Percentiles rank a stretch among this genome's conserved stretches.
These are phyloP conservation scores for Epithemia pelagica DNA, from an alignment of 108 stramenopile species.

Conservation along the genomic window DNA sequence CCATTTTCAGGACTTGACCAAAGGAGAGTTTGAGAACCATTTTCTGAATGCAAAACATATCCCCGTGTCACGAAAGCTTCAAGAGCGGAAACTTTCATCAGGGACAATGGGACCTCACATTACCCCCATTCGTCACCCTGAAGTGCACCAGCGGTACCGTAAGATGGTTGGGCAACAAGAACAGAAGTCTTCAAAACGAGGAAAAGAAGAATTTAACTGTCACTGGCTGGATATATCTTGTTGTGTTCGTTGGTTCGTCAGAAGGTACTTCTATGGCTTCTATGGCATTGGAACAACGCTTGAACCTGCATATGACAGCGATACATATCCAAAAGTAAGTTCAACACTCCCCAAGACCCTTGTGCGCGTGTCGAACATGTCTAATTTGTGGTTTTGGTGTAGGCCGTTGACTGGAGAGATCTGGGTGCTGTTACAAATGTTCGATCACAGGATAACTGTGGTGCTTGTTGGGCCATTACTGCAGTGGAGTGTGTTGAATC, in stretches of 20 bases:
- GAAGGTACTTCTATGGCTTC: slow-evolving; percentile 23
- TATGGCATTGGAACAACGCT: slow-evolving; percentile 56
- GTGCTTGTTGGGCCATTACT: slow-evolving; percentile 92
- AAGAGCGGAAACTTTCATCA: background rate
- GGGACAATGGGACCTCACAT: slow-evolving; percentile 17
- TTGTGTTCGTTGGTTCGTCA: slow-evolving; percentile 49
- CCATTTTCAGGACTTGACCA: slow-evolving; percentile 65
- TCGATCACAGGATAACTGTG: slow-evolving; percentile 66
- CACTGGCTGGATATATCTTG: slow-evolving; percentile 73
- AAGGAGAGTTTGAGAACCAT: slow-evolving; percentile 61
- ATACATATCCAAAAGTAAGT: slow-evolving; percentile 21
- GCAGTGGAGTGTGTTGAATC: slow-evolving; percentile 82
- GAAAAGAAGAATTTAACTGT: slow-evolving; percentile 28
- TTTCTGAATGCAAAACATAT: slow-evolving; percentile 29
- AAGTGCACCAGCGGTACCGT: slow-evolving; percentile 22
- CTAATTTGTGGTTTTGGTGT: too few species aligned
- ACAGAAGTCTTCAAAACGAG: background rate
- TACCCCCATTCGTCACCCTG: slow-evolving; percentile 8
- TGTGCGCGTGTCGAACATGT: too few species aligned
- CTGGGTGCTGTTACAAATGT: slow-evolving; percentile 61
- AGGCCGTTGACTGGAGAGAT: slow-evolving; percentile 75
- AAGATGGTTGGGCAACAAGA: background rate
- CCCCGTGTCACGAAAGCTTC: background rate
- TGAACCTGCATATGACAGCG: slow-evolving; percentile 53
- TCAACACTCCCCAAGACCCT: background rate